Conservation (phyloP, 2,329 filamentous ascomycete genomes). For the Colletotrichum cuscutae region DNA sequence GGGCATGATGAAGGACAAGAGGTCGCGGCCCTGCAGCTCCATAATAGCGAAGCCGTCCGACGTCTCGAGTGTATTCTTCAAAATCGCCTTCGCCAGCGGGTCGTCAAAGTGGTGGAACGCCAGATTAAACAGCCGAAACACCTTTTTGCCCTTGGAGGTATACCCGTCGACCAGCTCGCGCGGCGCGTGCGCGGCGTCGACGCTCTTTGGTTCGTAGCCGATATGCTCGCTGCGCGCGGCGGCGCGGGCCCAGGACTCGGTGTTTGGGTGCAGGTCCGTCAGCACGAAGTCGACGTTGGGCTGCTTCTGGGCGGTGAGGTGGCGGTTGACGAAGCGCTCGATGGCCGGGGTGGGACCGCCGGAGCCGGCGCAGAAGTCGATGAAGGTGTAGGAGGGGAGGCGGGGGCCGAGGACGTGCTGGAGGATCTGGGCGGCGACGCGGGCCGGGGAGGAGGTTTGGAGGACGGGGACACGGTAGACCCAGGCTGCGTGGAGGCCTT, state of each 20-base stretch:
- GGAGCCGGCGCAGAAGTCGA: slow-evolving; percentile 81
- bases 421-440: slow-evolving; percentile 69
- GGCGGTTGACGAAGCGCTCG: slow-evolving; percentile 67
- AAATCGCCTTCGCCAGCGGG: slow-evolving; percentile 65
- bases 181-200: slow-evolving; percentile 74
- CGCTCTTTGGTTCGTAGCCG: slow-evolving; percentile 66
- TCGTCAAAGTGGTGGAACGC: slow-evolving; percentile 84
- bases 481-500: slow-evolving; percentile 73
- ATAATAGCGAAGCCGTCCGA: slow-evolving; percentile 77
- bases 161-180: slow-evolving; percentile 52
- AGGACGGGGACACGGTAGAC: slow-evolving; percentile 66
- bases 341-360: slow-evolving; percentile 77
- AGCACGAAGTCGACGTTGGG: slow-evolving; percentile 67
- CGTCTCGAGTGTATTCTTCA: slow-evolving; percentile 72
- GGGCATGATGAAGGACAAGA: slow-evolving; percentile 64
- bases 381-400: slow-evolving; percentile 67
- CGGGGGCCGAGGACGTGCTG: slow-evolving; percentile 58
- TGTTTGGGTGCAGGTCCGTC: slow-evolving; percentile 74
- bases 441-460: slow-evolving; percentile 67
- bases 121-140: slow-evolving; percentile 78
- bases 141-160: slow-evolving; percentile 51
- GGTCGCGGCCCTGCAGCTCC: slow-evolving; percentile 75
- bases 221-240: slow-evolving; percentile 64
- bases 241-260: slow-evolving; percentile 67
- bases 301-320: slow-evolving; percentile 42